phyloP scores from a whole-genome alignment of 495 filamentous ascomycete genomes.

The Tuber umbilicatum region DNA sequence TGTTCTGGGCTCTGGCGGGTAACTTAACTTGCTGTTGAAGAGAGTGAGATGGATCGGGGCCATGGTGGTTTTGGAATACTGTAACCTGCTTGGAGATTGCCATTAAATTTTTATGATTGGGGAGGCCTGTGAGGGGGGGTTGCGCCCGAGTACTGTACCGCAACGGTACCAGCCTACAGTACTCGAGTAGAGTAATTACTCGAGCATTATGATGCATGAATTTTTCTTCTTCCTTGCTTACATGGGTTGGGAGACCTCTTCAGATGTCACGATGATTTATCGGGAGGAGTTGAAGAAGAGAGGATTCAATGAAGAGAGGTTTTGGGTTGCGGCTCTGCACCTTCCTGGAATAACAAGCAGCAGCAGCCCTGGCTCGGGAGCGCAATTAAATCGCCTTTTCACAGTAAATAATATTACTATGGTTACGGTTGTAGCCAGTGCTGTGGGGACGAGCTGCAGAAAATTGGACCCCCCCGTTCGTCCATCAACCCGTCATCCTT shows the following conservation, averaged over 20 bases:
- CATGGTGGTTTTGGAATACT: background rate
- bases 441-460: slow-evolving; percentile 1
- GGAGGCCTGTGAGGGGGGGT: background rate
- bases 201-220: background rate
- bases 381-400: slow-evolving; percentile 14
- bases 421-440: no score
- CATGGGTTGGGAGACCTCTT: background rate
- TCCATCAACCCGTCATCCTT: slow-evolving; percentile 3
- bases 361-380: slow-evolving; percentile 29
- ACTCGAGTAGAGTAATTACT: no score
- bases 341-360: slow-evolving; percentile 20
- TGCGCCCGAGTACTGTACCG: no score
- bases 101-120: background rate
- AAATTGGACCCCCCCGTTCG: background rate
- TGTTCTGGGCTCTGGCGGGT: background rate
- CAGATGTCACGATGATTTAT: slow-evolving; percentile 14
- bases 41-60: background rate
- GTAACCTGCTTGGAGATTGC: background rate
- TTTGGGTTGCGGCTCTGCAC: slow-evolving; percentile 37
- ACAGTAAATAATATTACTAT: background rate
- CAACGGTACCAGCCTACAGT: no score
- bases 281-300: slow-evolving; percentile 29
- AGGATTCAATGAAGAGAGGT: slow-evolving; percentile 10
- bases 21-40: background rate
- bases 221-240: background rate